Base-by-base conservation (phyloP, 306 rosid genomes). In the Pyrus pyrifolia region DNA sequence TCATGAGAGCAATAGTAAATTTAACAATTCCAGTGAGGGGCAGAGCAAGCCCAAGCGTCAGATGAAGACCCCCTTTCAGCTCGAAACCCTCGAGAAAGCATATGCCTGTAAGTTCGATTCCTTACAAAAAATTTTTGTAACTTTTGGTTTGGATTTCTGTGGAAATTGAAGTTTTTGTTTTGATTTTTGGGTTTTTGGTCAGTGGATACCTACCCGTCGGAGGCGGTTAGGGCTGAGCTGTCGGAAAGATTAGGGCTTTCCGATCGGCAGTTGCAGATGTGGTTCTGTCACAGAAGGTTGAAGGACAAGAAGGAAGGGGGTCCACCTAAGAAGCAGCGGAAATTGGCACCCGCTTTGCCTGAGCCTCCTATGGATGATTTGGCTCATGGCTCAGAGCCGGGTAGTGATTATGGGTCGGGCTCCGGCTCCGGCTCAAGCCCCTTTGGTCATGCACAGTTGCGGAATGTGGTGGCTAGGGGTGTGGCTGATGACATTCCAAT, bases 221-320 rank as follows among this genome's bases (percentile, higher is more conserved):
- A 96, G 91, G 61, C 88, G 68, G 87, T 72, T 66, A 86, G 99
- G 86, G 86, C 74, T 1, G 96, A 92, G 55, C 85, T 96, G 51
- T 92, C 98, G 19, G 90, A 87, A 82, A 96, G 91, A 82, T 87
- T 96, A 78, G 98, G 97, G 72, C 84, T 96, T 79, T 67, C 99
- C 55, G 98, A 92, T 91, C 97, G 99, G 85, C 99, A 96, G 85
- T 86, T 96, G 83, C 99, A 96, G 99, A 92, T 96, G 99, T 96
- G 98, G 99, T 96, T 96, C 82, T 96, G 99, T 78, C 99, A 96
- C 81, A 82, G 99, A 76, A 87, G 99, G 91, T 74, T 96, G 86
- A 96, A 92, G 88, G 97, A 92, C 79, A 96, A 96, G 85, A 96
- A 91, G 86, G 99, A 91, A 0, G 83, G 85, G 5, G 85, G 81